Evolutionary conservation across 352 stramenopile genomes (phyloP), one percentile per base, ranked within the genome.

Genomic region (Phytophthora crassamura): DNA sequence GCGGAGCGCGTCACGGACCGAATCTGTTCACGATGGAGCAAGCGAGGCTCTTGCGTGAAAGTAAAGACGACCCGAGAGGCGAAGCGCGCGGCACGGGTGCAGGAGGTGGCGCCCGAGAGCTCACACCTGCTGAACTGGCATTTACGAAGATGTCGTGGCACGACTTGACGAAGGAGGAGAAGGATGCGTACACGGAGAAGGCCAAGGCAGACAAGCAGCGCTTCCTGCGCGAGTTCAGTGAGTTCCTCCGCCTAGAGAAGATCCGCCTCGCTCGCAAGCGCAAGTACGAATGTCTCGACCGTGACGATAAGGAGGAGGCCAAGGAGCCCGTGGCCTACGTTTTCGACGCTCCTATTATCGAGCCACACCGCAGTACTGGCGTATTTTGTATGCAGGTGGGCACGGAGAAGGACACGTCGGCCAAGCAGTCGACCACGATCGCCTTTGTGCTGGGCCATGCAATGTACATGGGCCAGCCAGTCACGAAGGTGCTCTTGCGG

Each of bases 401-500:
- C 14, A 71, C 78, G 2, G 66, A 78, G 11, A 47, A 49, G 1
- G 51, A 76, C 51, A 43, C 32, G 2, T 38, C 35, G 22, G 84
- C 82, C 0, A 87, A 88, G 34, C 67, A 76, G 20, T 91, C 86
- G 14, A 85, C 84, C 7, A 94, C 86, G 9, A 78, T 94, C 25
- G 84, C 82, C 1, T 92, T 92, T 65, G 86, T 94, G 4, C 59
- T 94, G 38, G 84, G 86, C 20, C 84, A 96, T 22, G 80, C 67
- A 7, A 76, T 35, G 16, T 75, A 82, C 40, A 50, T 82, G 2
- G 74, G 74, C 7, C 45, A 95, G 52, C 69, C 78, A 4, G 84
- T 96, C 42, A 92, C 90, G 11, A 97, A 97, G 64, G 83, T 97
- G 9, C 35, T 93, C 8, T 53, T 97, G 60, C 75, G 83, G 20